Conservation (phyloP, 129 eudicot genomes). For the Lonicera japonica region DNA sequence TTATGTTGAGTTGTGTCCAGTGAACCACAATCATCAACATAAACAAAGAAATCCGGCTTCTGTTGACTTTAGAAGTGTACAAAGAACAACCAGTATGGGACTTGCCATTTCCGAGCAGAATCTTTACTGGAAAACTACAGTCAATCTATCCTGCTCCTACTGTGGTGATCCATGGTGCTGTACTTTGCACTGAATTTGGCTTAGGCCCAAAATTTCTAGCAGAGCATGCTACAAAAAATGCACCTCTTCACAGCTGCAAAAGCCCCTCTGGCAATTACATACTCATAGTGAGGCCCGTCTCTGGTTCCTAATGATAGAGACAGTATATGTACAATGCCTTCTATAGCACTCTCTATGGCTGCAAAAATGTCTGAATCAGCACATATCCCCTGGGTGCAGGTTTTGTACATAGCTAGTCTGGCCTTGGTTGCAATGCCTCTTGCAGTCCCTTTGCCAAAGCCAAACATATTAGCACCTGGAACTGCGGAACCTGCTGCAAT, state of each 20-base stretch:
- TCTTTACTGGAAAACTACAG: background rate
- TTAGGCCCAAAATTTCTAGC: background rate
- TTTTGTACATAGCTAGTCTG: background rate
- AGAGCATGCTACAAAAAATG: background rate
- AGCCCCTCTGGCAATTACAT: background rate
- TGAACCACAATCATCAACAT: background rate
- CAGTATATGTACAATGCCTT: background rate
- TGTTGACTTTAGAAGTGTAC: background rate
- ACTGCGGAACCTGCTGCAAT: background rate
- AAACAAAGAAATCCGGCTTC: background rate
- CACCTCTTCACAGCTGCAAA: background rate
- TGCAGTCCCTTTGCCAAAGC: background rate
- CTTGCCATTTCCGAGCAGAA: conserved; percentile 2
- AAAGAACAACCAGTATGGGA: conserved; percentile 1
- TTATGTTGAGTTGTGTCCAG: background rate
- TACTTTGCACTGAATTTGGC: background rate
- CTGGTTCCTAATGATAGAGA: background rate
- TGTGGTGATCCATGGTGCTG: background rate
- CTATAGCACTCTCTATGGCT: background rate
- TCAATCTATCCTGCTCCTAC: background rate
- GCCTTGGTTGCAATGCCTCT: background rate
- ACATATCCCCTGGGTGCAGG: background rate
- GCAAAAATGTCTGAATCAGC: background rate
- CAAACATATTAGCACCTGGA: background rate
- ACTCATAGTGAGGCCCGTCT: too few relatives aligned